Evolutionary conservation across 441 rosid species (phyloP), one percentile per base, ranked within the genome.

Genomic region (Gossypium lobatum): DNA sequence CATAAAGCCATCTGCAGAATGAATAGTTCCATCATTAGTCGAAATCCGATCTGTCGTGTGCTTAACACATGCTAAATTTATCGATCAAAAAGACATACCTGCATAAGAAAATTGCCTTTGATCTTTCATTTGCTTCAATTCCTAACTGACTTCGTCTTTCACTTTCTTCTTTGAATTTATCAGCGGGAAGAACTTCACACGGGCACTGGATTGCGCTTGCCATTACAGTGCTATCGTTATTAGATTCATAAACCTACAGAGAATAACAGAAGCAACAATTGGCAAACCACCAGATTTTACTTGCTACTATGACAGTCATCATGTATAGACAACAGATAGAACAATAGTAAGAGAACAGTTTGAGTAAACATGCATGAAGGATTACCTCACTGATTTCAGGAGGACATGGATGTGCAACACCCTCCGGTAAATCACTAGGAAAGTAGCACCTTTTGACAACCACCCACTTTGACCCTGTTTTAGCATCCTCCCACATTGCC

Each of bases 401-500:
- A 61, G 84, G 65, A 78, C 82, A 85, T 59, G 93, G 96, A 71
- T 75, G 85, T 69, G 86, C 87, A 54, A 85, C 91, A 68, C 81
- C 86, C 78, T 83, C 84, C 2, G 91, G 96, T 78, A 91, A 84
- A 81, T 88, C 91, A 66, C 75, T 71, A 17, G 92, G 93, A 80
- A 60, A 60, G 64, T 60, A 60, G 17, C 64, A 60, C 64, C 64
- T 60, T 60, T 60, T 13, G 8, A 86, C 85, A 77, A 68, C 73
- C 67, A 89, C 87, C 89, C 91, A 91, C 83, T 85, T 89, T 71
- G 80, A 82, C 37, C 91, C 91, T 57, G 85, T 84, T 75, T 75
- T 75, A 42, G 45, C 37, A 71, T 91, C 93, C 81, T 89, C 91
- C 91, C 92, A 91, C 93, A 91, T 91, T 39, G 81, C 80, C 96